Percentiles rank a stretch among this genome's conserved stretches.
These are phyloP conservation scores for Antitrichia curtipendula DNA, from an alignment of 225 moss, liverwort and hornwort genomes.

Conservation along the genomic window DNA sequence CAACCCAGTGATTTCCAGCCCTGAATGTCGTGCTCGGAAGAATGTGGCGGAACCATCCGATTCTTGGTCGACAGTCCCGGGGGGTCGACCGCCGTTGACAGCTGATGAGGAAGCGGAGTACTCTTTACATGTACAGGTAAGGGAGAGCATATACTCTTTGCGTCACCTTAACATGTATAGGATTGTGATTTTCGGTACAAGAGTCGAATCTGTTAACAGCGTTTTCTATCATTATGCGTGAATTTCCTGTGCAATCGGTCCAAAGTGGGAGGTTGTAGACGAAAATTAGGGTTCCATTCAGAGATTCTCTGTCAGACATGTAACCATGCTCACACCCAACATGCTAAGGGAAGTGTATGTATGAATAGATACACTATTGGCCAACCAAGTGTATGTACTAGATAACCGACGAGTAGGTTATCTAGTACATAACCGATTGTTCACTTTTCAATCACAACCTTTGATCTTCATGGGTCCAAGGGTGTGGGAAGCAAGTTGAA, in stretches of 20 bases:
- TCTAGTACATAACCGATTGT: too few relatives aligned
- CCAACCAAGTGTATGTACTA: background rate
- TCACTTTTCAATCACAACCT: too few relatives aligned
- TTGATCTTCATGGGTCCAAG: too few relatives aligned
- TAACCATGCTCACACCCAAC: background rate
- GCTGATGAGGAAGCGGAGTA: slow-evolving; percentile 54
- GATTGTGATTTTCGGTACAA: background rate
- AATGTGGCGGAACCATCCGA: background rate
- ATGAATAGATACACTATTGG: background rate
- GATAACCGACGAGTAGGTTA: too few relatives aligned
- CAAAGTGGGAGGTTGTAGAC: background rate
- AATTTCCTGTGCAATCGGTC: background rate
- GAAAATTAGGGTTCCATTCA: background rate
- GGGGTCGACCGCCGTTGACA: slow-evolving; percentile 47
- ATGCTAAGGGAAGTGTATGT: background rate
- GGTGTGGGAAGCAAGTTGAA: too few relatives aligned
- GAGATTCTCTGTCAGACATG: background rate
- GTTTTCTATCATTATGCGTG: background rate
- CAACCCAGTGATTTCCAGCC: background rate
- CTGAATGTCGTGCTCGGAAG: background rate
- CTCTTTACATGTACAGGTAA: slow-evolving; percentile 68
- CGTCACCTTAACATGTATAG: background rate
- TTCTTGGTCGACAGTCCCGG: slow-evolving; percentile 37
- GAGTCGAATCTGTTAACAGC: too few relatives aligned
- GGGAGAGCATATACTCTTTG: background rate